Evolutionary conservation across 2,329 filamentous ascomycete genomes (phyloP).

Genomic region (Alternaria gaisen): DNA sequence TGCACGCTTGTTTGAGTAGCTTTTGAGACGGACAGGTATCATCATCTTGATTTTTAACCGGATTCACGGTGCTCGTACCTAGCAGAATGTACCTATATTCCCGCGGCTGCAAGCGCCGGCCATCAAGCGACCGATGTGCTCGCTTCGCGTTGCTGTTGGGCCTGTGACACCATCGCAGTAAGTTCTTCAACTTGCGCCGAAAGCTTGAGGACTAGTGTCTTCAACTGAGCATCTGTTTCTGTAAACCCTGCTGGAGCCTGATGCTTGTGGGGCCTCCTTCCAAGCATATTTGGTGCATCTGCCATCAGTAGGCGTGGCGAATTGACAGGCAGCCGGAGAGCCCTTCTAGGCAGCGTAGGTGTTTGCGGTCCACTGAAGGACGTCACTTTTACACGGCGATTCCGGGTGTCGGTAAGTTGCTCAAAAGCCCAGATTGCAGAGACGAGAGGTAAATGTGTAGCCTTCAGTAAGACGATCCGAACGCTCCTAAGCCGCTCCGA

Average conservation of each 20-base stretch:
- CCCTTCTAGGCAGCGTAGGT: conserved; percentile 33
- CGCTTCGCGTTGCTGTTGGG: conserved; percentile 46
- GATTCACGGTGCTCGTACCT: conserved; percentile 14
- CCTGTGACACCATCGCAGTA: conserved; percentile 50
- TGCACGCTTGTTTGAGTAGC: conserved; percentile 22
- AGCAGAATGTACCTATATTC: conserved; percentile 19
- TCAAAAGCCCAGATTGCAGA: conserved; percentile 75
- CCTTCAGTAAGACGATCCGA: conserved; percentile 67
- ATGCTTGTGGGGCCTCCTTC: conserved; percentile 27
- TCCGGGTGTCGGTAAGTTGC: conserved; percentile 45
- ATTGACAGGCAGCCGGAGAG: conserved; percentile 43
- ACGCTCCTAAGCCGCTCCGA: conserved; percentile 70
- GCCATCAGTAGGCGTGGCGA: conserved; percentile 43
- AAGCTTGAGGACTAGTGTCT: conserved; percentile 51
- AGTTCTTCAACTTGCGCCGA: conserved; percentile 52
- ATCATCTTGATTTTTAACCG: conserved; percentile 25
- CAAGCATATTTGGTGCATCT: conserved; percentile 31
- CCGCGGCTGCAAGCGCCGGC: conserved; percentile 48
- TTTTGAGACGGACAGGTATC: conserved; percentile 18
- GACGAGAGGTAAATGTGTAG: conserved; percentile 72
- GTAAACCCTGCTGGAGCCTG: conserved; percentile 33
- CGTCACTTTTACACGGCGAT: conserved; percentile 25
- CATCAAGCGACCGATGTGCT: conserved; percentile 42
- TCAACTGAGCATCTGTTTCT: conserved; percentile 46
- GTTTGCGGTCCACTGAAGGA: conserved; percentile 49